Evolutionary conservation across 2,329 filamentous ascomycete species (phyloP).

Genomic region (Neonectria punicea): DNA sequence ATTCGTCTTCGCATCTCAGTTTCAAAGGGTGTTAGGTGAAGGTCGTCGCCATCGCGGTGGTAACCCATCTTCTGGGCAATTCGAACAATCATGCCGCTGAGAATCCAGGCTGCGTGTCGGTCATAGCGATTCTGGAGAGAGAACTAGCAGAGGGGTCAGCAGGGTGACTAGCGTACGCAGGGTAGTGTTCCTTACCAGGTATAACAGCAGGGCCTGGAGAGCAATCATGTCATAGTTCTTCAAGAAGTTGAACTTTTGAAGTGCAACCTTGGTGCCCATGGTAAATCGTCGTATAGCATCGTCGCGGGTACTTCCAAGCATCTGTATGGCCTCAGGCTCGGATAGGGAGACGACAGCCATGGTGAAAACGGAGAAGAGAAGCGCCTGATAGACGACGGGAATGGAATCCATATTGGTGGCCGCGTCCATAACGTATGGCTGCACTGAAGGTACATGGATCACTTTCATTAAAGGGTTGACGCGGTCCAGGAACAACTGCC

Average conservation of each 20-base stretch:
- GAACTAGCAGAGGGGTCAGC: constrained; percentile 50
- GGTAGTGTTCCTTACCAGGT: constrained; percentile 55
- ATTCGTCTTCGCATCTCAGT: constrained; percentile 74
- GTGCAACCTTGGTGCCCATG: constrained; percentile 59
- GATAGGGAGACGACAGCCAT: constrained; percentile 67
- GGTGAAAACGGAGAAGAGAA: constrained; percentile 74
- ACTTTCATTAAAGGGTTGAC: constrained; percentile 79
- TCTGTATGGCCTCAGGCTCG: constrained; percentile 64
- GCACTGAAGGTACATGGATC: constrained; percentile 76
- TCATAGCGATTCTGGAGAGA: constrained; percentile 69
- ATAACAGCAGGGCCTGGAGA: constrained; percentile 68
- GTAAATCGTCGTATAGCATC: constrained; percentile 63
- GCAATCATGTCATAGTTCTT: constrained; percentile 67
- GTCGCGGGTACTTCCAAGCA: constrained; percentile 61
- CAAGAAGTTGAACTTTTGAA: constrained; percentile 66
- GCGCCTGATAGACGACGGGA: constrained; percentile 67
- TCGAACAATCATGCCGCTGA: constrained; percentile 69
- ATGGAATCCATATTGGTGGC: constrained; percentile 65
- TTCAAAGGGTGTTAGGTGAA: constrained; percentile 70
- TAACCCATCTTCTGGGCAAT: constrained; percentile 76
- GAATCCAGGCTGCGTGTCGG: constrained; percentile 68
- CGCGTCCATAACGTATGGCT: constrained; percentile 72
- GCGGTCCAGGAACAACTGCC: constrained; percentile 79
- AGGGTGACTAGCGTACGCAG: constrained; percentile 9
- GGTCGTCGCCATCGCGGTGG: constrained; percentile 68